phyloP scores from a whole-genome alignment of 1,284 basidiomycete species.

The Heliocybe sulcata region DNA sequence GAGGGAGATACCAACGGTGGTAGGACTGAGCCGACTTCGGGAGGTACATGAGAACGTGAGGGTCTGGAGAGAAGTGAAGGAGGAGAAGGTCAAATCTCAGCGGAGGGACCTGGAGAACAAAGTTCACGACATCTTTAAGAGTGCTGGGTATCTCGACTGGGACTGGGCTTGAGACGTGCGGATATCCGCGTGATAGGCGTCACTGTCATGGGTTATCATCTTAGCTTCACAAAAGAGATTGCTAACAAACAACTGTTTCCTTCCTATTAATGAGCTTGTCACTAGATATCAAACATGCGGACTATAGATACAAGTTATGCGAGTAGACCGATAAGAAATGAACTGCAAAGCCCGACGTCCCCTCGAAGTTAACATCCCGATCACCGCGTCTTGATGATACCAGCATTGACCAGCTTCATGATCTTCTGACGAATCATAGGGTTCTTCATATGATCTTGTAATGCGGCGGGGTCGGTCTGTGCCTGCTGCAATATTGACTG shows the following conservation, averaged over 20 bases:
- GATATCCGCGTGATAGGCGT: not conserved
- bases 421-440: conserved; percentile 81
- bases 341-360: conserved; percentile 2
- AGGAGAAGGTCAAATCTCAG: conserved; percentile 25
- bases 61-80: conserved; percentile 57
- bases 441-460: conserved; percentile 98
- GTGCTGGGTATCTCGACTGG: conserved; percentile 49
- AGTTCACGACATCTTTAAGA: conserved; percentile 38
- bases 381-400: conserved; percentile 80
- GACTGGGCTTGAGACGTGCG: conserved; percentile 39
- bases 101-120: conserved; percentile 42
- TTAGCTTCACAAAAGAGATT: not conserved
- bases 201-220: not conserved
- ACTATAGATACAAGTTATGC: conserved; percentile 1
- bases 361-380: conserved; percentile 4
- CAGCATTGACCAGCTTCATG: conserved; percentile 89
- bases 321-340: not conserved
- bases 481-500: conserved; percentile 94
- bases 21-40: conserved; percentile 62
- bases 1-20: conserved; percentile 59
- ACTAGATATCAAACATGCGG: not conserved
- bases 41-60: conserved; percentile 73
- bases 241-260: no score
- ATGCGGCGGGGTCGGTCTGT: conserved; percentile 81
- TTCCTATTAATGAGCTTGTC: no score